phyloP scores from a whole-genome alignment of 306 rosid genomes.

The Alnus rubra region DNA sequence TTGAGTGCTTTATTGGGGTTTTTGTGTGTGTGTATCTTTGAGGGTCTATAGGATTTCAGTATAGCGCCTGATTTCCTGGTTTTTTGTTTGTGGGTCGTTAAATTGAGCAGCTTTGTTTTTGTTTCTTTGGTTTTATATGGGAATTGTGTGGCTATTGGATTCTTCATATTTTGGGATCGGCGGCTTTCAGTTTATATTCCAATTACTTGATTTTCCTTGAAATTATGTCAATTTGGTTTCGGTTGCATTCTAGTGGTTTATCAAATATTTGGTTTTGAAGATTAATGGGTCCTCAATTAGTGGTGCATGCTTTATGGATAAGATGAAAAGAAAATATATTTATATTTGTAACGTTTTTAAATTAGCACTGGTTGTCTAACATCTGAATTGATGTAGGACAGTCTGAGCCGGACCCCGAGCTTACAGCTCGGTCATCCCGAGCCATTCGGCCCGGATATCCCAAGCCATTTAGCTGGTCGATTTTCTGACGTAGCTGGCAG shows the following conservation, averaged over 20 bases:
- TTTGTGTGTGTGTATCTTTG: background rate
- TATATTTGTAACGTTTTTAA: background rate
- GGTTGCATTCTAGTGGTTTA: background rate
- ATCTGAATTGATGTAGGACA: background rate
- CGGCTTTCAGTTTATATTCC: background rate
- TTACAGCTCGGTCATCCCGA: too few species aligned
- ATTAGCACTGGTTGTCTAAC: background rate
- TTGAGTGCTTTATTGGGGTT: background rate
- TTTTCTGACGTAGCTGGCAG: too few species aligned
- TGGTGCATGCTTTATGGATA: background rate
- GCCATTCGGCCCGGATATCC: too few species aligned
- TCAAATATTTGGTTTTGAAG: background rate
- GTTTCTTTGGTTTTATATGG: slow-evolving; percentile 9
- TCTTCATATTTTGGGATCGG: background rate
- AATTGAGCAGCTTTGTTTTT: background rate
- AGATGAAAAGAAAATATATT: background rate
- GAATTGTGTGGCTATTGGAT: slow-evolving; percentile 21
- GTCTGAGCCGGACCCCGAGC: too few species aligned
- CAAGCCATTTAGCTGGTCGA: too few species aligned
- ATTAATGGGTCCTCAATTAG: background rate
- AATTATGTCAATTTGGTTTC: slow-evolving; percentile 2
- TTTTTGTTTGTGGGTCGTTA: slow-evolving; percentile 1
- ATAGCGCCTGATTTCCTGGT: background rate
- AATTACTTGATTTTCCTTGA: slow-evolving; percentile 12
- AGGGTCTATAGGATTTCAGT: background rate